Evolutionary conservation across 306 rosid species (phyloP).

Genomic region (Astragalus membranaceus): DNA sequence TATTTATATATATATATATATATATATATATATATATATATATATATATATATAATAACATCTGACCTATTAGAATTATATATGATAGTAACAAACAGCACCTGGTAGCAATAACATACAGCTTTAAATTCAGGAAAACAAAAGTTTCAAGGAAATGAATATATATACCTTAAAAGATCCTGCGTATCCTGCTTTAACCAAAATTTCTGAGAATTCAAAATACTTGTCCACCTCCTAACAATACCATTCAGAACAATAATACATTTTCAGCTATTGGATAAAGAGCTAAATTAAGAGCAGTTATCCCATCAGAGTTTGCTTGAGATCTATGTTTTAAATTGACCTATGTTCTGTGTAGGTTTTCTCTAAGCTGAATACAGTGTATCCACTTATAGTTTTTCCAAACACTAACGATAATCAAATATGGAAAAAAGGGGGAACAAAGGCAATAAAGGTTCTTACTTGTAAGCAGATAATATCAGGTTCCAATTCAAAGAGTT

Average conservation of each 20-base stretch:
- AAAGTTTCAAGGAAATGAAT: background rate
- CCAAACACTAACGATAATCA: too few relatives aligned
- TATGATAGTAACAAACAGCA: background rate
- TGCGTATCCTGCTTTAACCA: conserved; percentile 65
- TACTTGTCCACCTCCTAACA: conserved; percentile 83
- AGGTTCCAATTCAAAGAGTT: conserved; percentile 54
- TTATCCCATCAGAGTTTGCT: too few relatives aligned
- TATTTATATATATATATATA: background rate
- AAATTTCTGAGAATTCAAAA: conserved; percentile 44
- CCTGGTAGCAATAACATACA: background rate
- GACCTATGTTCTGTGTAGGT: too few relatives aligned
- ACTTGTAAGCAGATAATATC: conserved; percentile 83
- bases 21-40: too few relatives aligned
- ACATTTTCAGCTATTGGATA: background rate
- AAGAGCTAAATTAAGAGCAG: background rate
- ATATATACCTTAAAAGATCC: conserved; percentile 62
- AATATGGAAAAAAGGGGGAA: background rate
- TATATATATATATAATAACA: too few relatives aligned
- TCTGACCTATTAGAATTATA: background rate
- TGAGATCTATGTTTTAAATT: too few relatives aligned
- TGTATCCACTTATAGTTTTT: too few relatives aligned
- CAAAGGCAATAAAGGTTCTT: background rate
- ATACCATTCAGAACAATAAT: background rate
- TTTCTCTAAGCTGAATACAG: too few relatives aligned
- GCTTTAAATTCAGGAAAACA: background rate